Base-by-base conservation (phyloP, 768 basidiomycete species). In the Phaffia tasmanica region DNA sequence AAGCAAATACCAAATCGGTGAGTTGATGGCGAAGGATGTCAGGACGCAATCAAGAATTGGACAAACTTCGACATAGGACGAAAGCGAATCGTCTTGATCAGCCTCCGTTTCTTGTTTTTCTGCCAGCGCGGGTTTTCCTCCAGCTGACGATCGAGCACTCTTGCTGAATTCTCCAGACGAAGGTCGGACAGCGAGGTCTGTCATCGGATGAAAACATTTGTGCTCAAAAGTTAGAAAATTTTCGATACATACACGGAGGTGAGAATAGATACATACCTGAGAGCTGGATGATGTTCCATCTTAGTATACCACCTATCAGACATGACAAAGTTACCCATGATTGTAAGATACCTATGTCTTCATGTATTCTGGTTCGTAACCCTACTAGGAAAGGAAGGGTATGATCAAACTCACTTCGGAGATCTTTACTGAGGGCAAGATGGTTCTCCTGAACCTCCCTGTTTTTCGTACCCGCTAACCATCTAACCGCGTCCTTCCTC, bases 381-480 rank as follows among this genome's bases (percentile, higher is more conserved):
- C 19, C 27, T 19, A 8, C 3, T 1, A 1, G 23, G 7, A 6
- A n/a, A 6, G 19, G 48, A 27, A 21, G n/a, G 35, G 6, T 1
- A 47, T 16, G 59, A 16, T 21, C 5, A 23, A 23, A 62, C 61
- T 74, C 74, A 63, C 73, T 71, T 62, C 73, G 57, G 1, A 70
- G 62, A 7, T 74, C 72, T 30, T 72, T 64, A 11, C 66, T 60
- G 3, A 75, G 76, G 47, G 70, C 73, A 54, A 42, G 58, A 25
- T 68, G 64, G 9, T 71, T 71, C 61, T 77, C 77, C 67, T 74
- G 60, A 46, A 71, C 70, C 55, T 77, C 76, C 30, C 71, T 72
- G 21, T 73, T 74, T 54, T 71, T 70, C 62, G 76, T 73, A 11
- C 77, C 77, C 1, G 74, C 73, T 29, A 77, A 73, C 74, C 74